phyloP scores from a whole-genome alignment of 176 grass and related monocot genomes.

The Musa acuminata region DNA sequence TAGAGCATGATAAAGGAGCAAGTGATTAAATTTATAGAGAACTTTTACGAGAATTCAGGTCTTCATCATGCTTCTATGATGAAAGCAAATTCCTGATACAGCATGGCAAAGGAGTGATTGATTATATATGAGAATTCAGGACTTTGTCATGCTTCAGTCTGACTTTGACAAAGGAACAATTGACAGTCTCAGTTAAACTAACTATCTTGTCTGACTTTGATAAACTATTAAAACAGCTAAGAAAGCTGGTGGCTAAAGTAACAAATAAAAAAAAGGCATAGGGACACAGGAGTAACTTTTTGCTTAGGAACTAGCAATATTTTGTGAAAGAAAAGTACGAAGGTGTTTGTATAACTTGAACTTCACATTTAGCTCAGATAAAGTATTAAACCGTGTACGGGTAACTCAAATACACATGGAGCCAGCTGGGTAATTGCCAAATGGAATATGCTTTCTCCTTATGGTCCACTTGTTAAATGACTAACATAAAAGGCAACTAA shows the following conservation, averaged over 20 bases:
- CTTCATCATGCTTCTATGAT: slow-evolving; percentile 22
- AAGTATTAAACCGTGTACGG: background rate
- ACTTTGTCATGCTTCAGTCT: no score
- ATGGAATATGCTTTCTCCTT: background rate
- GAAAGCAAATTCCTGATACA: slow-evolving; percentile 31
- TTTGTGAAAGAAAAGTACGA: background rate
- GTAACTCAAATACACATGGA: background rate
- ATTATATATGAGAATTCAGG: no score
- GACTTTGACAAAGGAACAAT: slow-evolving; percentile 10
- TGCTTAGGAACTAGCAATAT: background rate
- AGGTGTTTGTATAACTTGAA: background rate
- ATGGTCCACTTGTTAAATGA: background rate
- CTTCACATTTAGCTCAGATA: background rate
- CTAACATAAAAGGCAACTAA: no score
- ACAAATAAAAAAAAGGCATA: slow-evolving; percentile 9
- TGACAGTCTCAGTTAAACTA: slow-evolving; percentile 23
- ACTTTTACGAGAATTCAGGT: slow-evolving; percentile 25
- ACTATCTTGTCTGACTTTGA: slow-evolving; percentile 21
- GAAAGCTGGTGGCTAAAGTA: slow-evolving; percentile 2
- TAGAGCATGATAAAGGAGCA: background rate
- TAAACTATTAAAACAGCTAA: slow-evolving; percentile 9
- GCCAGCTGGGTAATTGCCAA: background rate
- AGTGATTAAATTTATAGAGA: background rate
- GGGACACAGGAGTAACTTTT: background rate
- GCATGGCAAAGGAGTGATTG: background rate